Evolutionary conservation across 164 flowering plant genomes (phyloP), one percentile per base, ranked within the genome.

Genomic region (Umbilicus rupestris): DNA sequence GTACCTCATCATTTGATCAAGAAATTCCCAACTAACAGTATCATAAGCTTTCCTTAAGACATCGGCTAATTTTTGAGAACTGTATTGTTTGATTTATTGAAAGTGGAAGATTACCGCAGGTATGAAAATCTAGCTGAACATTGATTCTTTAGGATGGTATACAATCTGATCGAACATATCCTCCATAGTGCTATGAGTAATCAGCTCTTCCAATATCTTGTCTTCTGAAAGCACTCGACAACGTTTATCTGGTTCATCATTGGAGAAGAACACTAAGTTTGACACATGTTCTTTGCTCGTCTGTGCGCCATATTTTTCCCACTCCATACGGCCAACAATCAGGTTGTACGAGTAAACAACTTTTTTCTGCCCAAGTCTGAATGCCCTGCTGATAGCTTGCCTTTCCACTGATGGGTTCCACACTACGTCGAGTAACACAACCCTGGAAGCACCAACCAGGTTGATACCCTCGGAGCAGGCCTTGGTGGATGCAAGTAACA

Each of bases 401-500:
- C 76, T 80, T 64, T 81, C 90, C 2, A 89, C 89, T 0, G 97
- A 84, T 5, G 97, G 96, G 60, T 94, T 94, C 96, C 97, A 94
- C 5, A 79, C 83, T 17, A 83, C 87, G 72, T 94, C 98, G 41
- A 94, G 87, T 22, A 94, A 73, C 20, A 94, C 84, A 16, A 94
- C 88, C 57, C 98, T 78, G 7, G 98, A 94, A 62, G 95, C 98
- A 42, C 98, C 98, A 41, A 83, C 76, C 47, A 94, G 80, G 63
- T 69, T 84, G 33, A 91, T 94, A 0, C 98, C 98, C 58, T 87
- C 98, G 14, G 71, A 71, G 64, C 96, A 89, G 15, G 92, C 88
- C 72, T 62, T 84, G n/a, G 69, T 83, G 11, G 98, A 90, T 42
- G 94, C 98, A 17, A 94, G 83, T 29, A 91, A 66, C 9, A 94